phyloP scores from a whole-genome alignment of 306 rosid genomes.

The Vigna hirtella region DNA sequence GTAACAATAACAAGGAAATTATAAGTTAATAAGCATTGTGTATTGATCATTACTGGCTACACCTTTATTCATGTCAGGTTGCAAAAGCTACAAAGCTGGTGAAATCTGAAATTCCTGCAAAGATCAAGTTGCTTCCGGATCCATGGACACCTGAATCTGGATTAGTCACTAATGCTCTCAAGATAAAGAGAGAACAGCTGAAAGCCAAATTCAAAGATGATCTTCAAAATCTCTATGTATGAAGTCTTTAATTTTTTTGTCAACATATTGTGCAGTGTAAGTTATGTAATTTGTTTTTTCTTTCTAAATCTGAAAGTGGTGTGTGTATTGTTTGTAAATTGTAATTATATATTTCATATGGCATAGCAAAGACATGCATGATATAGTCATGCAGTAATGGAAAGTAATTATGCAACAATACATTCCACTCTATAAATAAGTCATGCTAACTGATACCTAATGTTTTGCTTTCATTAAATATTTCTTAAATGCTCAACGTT shows the following conservation, averaged over 20 bases:
- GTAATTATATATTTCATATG: too few relatives aligned
- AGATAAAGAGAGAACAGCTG: constrained; percentile 86
- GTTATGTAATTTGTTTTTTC: too few relatives aligned
- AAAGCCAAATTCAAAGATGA: constrained; percentile 78
- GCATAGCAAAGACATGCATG: background rate
- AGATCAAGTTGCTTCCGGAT: constrained; percentile 70
- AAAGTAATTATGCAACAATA: background rate
- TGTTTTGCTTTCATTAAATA: too few relatives aligned
- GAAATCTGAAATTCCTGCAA: constrained; percentile 80
- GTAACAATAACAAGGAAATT: too few relatives aligned
- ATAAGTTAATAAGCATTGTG: too few relatives aligned
- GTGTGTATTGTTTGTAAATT: too few relatives aligned
- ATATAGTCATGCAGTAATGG: background rate
- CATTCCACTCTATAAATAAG: background rate
- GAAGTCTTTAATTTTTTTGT: constrained; percentile 32
- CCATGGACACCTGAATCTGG: constrained; percentile 96
- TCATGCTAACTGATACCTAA: background rate
- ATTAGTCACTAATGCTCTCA: constrained; percentile 89
- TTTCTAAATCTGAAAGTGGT: too few relatives aligned
- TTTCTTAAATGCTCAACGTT: too few relatives aligned
- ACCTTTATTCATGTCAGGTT: constrained; percentile 50
- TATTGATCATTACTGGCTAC: constrained; percentile 12
- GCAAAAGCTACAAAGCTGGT: constrained; percentile 74
- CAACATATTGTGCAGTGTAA: too few relatives aligned
- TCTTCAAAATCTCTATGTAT: constrained; percentile 70